These are phyloP conservation scores for Aphanomyces cochlioides DNA, from an alignment of 352 stramenopile genomes.

Conservation along the genomic window DNA sequence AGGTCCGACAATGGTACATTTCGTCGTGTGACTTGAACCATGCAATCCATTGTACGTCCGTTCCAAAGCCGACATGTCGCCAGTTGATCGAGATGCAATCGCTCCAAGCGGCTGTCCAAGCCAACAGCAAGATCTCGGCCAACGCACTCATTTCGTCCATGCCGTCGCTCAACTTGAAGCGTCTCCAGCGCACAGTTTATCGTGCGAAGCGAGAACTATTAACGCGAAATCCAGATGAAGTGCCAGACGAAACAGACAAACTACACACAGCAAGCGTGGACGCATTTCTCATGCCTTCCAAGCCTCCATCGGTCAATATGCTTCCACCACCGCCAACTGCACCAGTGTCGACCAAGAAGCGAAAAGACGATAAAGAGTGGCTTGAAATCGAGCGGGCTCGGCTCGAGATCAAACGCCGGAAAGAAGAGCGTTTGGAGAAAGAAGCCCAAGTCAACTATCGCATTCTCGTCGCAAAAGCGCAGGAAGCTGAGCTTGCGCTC, in stretches of 20 bases:
- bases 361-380: neutral
- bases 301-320: neutral
- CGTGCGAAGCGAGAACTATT: conserved; percentile 7
- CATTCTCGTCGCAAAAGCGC: conserved; percentile 19
- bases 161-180: conserved; percentile 16
- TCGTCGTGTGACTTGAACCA: conserved; percentile 46
- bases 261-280: neutral
- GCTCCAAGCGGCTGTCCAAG: conserved; percentile 45
- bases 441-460: conserved; percentile 13
- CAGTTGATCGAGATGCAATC: conserved; percentile 44
- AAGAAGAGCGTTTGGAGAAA: conserved; percentile 1
- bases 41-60: conserved; percentile 40
- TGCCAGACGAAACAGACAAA: neutral
- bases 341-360: neutral
- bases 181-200: conserved; percentile 15
- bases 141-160: conserved; percentile 14
- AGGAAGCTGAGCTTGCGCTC: conserved; percentile 14
- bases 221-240: conserved; percentile 1
- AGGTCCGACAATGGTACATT: conserved; percentile 46
- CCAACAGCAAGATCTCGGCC: conserved; percentile 27
- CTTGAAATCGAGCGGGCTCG: conserved; percentile 7
- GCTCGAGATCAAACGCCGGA: conserved; percentile 15
- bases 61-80: conserved; percentile 42
- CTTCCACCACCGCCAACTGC: neutral
- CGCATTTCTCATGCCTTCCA: neutral